Percentiles rank a stretch among this genome's conserved stretches.
Evolutionary conservation across 352 stramenopile genomes (phyloP).

Genomic region (Phytophthora idaei): DNA sequence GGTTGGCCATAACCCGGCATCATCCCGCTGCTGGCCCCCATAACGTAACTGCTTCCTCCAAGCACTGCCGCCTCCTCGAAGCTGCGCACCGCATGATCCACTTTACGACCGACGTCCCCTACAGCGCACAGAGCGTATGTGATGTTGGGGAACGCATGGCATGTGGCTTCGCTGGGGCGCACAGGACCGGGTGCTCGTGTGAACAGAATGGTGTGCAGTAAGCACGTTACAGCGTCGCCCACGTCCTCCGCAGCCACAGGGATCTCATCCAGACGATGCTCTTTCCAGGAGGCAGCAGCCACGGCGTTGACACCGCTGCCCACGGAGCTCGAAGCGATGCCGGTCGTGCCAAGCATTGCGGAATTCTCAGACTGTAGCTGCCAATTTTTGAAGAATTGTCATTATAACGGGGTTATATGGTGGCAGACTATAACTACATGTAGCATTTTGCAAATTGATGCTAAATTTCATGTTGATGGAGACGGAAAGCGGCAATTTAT

Average conservation of each 20-base stretch:
- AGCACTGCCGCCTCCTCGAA: constrained; percentile 58
- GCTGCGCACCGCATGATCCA: constrained; percentile 65
- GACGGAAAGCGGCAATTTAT: too few relatives aligned
- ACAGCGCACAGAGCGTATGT: constrained; percentile 82
- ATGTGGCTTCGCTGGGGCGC: constrained; percentile 75
- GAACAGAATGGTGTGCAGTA: constrained; percentile 87
- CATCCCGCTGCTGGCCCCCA: constrained; percentile 22
- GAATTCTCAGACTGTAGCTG: constrained; percentile 18
- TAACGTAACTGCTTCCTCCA: constrained; percentile 27
- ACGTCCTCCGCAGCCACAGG: constrained; percentile 59
- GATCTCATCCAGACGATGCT: constrained; percentile 74
- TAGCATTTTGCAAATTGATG: too few relatives aligned
- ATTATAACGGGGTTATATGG: neutral
- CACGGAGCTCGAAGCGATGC: constrained; percentile 14
- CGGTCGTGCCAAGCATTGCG: constrained; percentile 8
- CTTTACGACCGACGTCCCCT: constrained; percentile 79
- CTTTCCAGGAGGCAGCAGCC: constrained; percentile 42
- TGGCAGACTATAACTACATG: neutral
- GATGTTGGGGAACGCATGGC: constrained; percentile 73
- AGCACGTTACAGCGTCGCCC: constrained; percentile 64
- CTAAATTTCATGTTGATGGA: neutral
- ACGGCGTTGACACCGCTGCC: neutral
- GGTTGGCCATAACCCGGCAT: constrained; percentile 40
- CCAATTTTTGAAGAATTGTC: neutral
- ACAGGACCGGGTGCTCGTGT: constrained; percentile 74